A percentile compares a stretch with the other conserved stretches of the same genome.
Evolutionary conservation across 257 asterid species (phyloP).

Genomic region (Nicotiana attenuata): DNA sequence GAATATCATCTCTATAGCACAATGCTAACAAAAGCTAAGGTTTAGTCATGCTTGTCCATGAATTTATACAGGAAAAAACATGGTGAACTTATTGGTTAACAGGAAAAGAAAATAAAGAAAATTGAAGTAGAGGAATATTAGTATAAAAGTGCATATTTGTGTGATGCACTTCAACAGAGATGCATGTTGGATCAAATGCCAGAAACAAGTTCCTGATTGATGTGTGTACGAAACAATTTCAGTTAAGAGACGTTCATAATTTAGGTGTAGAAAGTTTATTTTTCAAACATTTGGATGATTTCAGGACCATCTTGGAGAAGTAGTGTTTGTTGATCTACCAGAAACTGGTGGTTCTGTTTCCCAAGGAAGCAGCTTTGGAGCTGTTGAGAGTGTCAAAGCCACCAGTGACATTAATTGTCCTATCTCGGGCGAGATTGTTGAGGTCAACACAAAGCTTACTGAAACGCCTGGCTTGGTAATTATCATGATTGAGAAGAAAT

Average conservation of each 20-base stretch:
- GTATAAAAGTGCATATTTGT: not conserved
- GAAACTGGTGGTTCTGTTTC: slow-evolving; percentile 50
- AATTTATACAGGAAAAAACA: not conserved
- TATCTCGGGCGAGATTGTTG: slow-evolving; percentile 80
- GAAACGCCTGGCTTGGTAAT: slow-evolving; percentile 78
- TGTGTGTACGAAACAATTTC: not conserved
- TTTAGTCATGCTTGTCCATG: not conserved
- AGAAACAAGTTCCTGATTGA: not conserved
- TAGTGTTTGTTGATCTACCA: slow-evolving; percentile 88
- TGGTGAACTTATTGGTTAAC: not conserved
- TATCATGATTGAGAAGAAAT: not conserved
- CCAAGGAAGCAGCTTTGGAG: slow-evolving; percentile 57
- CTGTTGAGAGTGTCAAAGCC: slow-evolving; percentile 94
- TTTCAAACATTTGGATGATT: not conserved
- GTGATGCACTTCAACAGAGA: not conserved
- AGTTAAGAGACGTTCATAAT: not conserved
- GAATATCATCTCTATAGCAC: not conserved
- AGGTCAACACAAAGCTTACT: slow-evolving; percentile 59
- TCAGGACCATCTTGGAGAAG: slow-evolving; percentile 90
- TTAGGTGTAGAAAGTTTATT: not conserved
- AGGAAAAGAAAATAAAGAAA: not conserved
- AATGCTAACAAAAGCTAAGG: not conserved
- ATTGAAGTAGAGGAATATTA: not conserved
- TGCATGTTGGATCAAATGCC: not conserved
- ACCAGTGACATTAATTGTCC: slow-evolving; percentile 83